A percentile compares a stretch with the other conserved stretches of the same genome.
Conservation (phyloP, 352 stramenopile species). For the Globisporangium iwayamae region DNA sequence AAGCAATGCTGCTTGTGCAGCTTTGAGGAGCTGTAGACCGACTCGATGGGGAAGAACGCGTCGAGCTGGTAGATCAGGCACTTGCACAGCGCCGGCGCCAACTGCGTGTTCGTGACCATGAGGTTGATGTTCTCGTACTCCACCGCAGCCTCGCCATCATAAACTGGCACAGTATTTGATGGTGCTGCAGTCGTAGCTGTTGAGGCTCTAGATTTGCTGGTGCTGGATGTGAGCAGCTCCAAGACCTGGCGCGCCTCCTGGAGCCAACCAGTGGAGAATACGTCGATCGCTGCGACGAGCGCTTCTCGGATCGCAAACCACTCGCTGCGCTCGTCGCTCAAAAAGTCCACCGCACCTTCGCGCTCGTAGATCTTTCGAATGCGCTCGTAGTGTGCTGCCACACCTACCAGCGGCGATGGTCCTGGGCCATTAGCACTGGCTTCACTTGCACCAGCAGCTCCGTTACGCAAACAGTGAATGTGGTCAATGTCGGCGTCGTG, state of each 20-base stretch:
- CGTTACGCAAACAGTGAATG: constrained; percentile 27
- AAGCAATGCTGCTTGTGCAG: constrained; percentile 79
- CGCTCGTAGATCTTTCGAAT: constrained; percentile 83
- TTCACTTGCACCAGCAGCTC: neutral
- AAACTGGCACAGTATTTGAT: neutral
- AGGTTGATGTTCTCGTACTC: constrained; percentile 67
- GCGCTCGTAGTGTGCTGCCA: constrained; percentile 44
- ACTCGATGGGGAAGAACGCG: constrained; percentile 69
- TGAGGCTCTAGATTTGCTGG: neutral
- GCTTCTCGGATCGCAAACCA: constrained; percentile 68
- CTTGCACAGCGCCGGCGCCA: constrained; percentile 79
- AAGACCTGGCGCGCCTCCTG: constrained; percentile 58
- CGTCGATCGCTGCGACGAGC: constrained; percentile 69
- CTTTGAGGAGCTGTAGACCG: constrained; percentile 74
- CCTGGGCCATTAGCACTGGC: neutral
- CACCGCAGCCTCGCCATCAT: constrained; percentile 13
- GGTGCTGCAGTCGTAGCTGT: neutral
- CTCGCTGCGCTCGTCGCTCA: constrained; percentile 56
- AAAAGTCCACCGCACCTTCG: constrained; percentile 52
- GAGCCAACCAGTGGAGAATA: constrained; percentile 68
- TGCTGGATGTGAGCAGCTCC: constrained; percentile 32
- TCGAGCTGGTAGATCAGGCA: constrained; percentile 82
- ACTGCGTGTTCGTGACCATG: constrained; percentile 79
- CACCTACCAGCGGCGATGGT: neutral
- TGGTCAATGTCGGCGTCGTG: constrained; percentile 70